Percentiles rank a stretch among this genome's conserved stretches.
These are phyloP conservation scores for Xanthoconium purpureum DNA, from an alignment of 768 basidiomycete genomes.

Conservation along the genomic window DNA sequence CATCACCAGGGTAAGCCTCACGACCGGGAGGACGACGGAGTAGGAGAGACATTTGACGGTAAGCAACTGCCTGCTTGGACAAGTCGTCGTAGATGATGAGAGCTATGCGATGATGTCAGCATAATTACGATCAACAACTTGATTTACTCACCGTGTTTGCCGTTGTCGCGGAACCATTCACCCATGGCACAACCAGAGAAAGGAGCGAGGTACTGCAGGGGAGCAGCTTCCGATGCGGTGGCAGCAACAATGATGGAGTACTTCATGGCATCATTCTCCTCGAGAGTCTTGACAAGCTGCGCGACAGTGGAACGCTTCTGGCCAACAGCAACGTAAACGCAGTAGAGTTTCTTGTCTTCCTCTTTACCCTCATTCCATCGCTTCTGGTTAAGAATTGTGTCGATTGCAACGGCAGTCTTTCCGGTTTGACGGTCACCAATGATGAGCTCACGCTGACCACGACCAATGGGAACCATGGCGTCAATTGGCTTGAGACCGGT, in stretches of 20 bases:
- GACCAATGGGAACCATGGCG: slow-evolving; percentile 99
- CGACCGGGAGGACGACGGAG: slow-evolving; percentile 99
- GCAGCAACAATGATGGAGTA: slow-evolving; percentile 99
- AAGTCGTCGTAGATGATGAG: slow-evolving; percentile 99
- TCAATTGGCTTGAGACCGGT: slow-evolving; percentile 99
- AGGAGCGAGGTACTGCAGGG: slow-evolving; percentile 98
- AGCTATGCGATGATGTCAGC: slow-evolving; percentile 43
- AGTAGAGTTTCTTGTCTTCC: slow-evolving; percentile 98
- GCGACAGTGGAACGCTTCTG: slow-evolving; percentile 99
- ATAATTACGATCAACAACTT: not conserved
- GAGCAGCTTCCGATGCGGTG: slow-evolving; percentile 98
- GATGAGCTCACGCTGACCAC: slow-evolving; percentile 99
- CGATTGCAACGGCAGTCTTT: slow-evolving; percentile 98
- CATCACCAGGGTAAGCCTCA: slow-evolving; percentile 99
- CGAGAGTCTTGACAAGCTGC: slow-evolving; percentile 98
- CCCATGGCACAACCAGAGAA: slow-evolving; percentile 99
- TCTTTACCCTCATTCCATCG: slow-evolving; percentile 98
- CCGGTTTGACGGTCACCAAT: slow-evolving; percentile 99
- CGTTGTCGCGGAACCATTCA: slow-evolving; percentile 99
- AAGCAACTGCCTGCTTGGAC: slow-evolving; percentile 99
- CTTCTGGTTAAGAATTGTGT: slow-evolving; percentile 99
- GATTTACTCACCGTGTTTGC: slow-evolving; percentile 83
- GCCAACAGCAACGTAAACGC: slow-evolving; percentile 98
- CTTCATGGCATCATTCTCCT: slow-evolving; percentile 99
- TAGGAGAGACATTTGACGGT: slow-evolving; percentile 99